These are phyloP conservation scores for Athelia psychrophila DNA, from an alignment of 1,284 basidiomycete species.

Conservation along the genomic window DNA sequence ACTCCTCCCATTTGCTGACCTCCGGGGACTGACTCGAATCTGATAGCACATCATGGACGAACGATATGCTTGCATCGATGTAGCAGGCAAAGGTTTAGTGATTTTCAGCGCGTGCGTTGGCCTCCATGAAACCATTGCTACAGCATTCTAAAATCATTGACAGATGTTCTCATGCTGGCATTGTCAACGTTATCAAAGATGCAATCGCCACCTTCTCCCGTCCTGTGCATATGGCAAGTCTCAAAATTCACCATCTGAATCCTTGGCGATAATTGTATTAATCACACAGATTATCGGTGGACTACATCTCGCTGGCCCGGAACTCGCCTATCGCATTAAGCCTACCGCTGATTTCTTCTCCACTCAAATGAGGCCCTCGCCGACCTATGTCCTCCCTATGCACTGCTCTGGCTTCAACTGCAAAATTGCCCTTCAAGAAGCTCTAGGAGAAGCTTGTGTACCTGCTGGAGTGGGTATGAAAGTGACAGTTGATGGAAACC, in stretches of 20 bases:
- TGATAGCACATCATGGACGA: conserved; percentile 77
- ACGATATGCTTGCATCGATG: conserved; percentile 73
- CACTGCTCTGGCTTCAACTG: conserved; percentile 78
- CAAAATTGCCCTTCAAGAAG: conserved; percentile 65
- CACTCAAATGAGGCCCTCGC: conserved; percentile 53
- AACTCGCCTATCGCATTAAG: conserved; percentile 58
- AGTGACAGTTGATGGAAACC: conserved; percentile 48
- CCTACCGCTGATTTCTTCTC: conserved; percentile 73
- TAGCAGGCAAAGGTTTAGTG: conserved; percentile 75
- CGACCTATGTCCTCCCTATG: conserved; percentile 75
- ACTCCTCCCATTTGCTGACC: neutral
- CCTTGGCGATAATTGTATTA: conserved; percentile 1
- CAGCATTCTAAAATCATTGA: neutral
- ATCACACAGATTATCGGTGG: conserved; percentile 66
- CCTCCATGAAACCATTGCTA: conserved; percentile 2
- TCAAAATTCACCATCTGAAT: neutral
- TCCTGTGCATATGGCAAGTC: conserved; percentile 70
- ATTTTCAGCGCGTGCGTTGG: conserved; percentile 74
- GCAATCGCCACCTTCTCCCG: conserved; percentile 58
- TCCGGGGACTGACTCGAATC: neutral
- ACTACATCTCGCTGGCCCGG: conserved; percentile 71
- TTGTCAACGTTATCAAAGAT: conserved; percentile 77
- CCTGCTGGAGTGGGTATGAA: conserved; percentile 73
- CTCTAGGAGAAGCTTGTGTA: conserved; percentile 71
- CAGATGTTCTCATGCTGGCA: conserved; percentile 82